Base-by-base conservation (phyloP, 2,329 filamentous ascomycete species). In the Camillea tinctor region DNA sequence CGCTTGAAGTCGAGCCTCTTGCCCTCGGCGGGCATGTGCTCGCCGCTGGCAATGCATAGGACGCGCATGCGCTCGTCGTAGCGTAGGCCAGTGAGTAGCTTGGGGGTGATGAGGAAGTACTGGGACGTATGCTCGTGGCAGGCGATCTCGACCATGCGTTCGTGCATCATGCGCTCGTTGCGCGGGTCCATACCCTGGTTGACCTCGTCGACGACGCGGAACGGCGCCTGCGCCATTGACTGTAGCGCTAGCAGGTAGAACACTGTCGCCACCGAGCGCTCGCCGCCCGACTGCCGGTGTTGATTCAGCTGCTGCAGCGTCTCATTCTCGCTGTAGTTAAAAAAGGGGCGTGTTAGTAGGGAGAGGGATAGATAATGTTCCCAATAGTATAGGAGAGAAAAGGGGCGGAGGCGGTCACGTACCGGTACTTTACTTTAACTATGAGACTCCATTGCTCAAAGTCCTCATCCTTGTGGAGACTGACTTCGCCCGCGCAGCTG, bases 161-260 rank as follows among this genome's bases (percentile, higher is more conserved):
- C 92, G 77, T 99, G 95, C 17, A 99, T 93, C 86, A 97, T 96
- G 68, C 95, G 91, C 77, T 99, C 95, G 76, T 99, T 99, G 70
- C 95, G 89, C 50, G 94, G 95, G 75, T 99, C 95, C 95, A 99
- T 99, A 66, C 95, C 95, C 78, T 99, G 95, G 73, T 99, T 99
- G 82, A 99, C 99, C 79, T 99, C 95, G 76, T 99, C 95, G 60
- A 99, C 95, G 54, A 99, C 94, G 56, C 95, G 92, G 84, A 99
- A 99, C 1, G 95, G 95, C 3, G 93, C 93, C 70, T 93, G 90
- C 17, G 95, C 94, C 70, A 99, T 88, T 54, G 91, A 91, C 75
- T 99, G 95, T 23, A 99, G 85, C 4, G 95, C 92, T 93, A 99
- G 98, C 59, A 99, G 91, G 78, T 96, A 99, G 83, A 98, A 99